phyloP scores from a whole-genome alignment of 441 rosid species.

The Corymbia citriodora region DNA sequence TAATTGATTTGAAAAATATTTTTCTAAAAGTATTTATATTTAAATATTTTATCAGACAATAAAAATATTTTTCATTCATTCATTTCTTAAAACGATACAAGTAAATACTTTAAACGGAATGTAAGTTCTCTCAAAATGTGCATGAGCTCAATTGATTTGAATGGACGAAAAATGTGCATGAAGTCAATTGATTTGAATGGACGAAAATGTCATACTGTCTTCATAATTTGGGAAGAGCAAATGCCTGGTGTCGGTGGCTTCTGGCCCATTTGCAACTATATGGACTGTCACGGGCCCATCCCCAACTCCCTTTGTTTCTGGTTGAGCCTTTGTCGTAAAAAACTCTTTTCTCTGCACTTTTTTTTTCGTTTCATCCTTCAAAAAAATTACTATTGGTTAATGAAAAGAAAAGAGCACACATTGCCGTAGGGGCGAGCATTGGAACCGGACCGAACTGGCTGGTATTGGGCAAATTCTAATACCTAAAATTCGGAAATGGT shows the following conservation, averaged over 20 bases:
- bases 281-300: not conserved
- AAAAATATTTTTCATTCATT: not conserved
- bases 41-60: no score
- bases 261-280: not conserved
- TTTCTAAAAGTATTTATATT: not conserved
- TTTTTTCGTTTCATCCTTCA: not conserved
- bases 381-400: not conserved
- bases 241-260: not conserved
- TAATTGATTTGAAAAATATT: not conserved
- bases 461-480: accelerated
- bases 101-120: not conserved
- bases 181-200: not conserved
- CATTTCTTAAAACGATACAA: accelerated
- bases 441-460: not conserved
- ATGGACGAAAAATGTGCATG: not conserved
- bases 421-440: not conserved
- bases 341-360: not conserved
- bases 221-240: not conserved
- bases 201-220: not conserved
- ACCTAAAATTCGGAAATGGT: not conserved
- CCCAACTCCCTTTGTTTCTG: not conserved
- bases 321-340: not conserved
- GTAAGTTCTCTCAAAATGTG: not conserved
- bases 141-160: not conserved
- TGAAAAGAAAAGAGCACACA: not conserved